A percentile compares a stretch with the other conserved stretches of the same genome.
phyloP scores from a whole-genome alignment of 2,329 filamentous ascomycete genomes.

The Trichoderma sp. region DNA sequence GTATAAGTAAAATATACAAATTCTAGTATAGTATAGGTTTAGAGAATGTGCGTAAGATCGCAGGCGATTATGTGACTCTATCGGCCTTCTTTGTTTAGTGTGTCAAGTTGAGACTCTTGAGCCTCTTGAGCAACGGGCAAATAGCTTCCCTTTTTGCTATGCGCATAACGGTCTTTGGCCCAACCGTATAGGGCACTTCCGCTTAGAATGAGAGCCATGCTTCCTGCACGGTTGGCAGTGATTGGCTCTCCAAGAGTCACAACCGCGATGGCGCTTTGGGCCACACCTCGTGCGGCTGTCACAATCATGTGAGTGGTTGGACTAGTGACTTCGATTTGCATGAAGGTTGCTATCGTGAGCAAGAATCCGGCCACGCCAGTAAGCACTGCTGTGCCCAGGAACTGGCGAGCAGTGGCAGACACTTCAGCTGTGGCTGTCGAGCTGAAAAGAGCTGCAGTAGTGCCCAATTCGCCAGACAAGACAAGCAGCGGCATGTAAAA shows the following conservation, averaged over 20 bases:
- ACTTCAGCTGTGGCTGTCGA: background rate
- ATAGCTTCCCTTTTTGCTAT: constrained; percentile 10
- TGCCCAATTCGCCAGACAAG: constrained; percentile 2
- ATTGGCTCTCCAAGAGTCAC: constrained; percentile 3
- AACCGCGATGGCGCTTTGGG: constrained; percentile 4
- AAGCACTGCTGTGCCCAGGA: constrained; percentile 1
- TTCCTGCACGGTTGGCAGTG: constrained; percentile 8
- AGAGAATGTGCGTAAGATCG: background rate
- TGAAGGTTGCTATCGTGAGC: constrained; percentile 12
- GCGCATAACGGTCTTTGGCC: constrained; percentile 10
- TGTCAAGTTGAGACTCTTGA: background rate
- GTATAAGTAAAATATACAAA: background rate
- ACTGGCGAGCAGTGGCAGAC: constrained; percentile 2
- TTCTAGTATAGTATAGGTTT: background rate
- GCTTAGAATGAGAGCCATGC: constrained; percentile 11
- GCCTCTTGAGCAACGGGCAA: constrained; percentile 8
- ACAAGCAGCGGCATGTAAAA: constrained; percentile 1
- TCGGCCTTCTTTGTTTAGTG: background rate
- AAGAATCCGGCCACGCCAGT: constrained; percentile 11
- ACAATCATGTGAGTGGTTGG: constrained; percentile 17
- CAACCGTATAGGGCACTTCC: constrained; percentile 13
- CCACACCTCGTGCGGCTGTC: constrained; percentile 11
- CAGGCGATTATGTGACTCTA: background rate
- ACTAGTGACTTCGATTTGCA: constrained; percentile 16
- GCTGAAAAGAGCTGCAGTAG: background rate